A percentile compares a stretch with the other conserved stretches of the same genome.
These are phyloP conservation scores for Leavenworthia alabamica DNA, from an alignment of 345 rosid species.

Conservation along the genomic window DNA sequence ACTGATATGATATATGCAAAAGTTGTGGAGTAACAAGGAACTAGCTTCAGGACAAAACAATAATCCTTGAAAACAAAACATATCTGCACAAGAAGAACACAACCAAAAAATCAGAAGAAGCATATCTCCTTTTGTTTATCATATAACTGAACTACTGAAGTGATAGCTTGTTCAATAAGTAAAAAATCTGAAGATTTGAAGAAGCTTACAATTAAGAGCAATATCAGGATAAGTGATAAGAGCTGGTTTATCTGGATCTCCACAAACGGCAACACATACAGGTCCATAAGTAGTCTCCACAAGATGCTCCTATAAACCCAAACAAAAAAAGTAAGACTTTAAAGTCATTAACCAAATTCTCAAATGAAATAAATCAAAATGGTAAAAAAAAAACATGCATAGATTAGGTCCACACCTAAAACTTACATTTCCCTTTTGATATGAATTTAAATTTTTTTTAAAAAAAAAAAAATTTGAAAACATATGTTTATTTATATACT, in stretches of 20 bases:
- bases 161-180: neutral
- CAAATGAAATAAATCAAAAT: slow-evolving; percentile 9
- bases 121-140: neutral
- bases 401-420: slow-evolving; percentile 19
- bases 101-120: neutral
- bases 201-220: slow-evolving; percentile 67
- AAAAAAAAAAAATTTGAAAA: neutral
- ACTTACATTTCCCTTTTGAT: neutral
- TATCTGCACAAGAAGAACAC: slow-evolving; percentile 43
- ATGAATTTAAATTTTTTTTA: too few species aligned
- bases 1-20: slow-evolving; percentile 91
- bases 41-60: slow-evolving; percentile 85
- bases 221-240: slow-evolving; percentile 91
- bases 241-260: slow-evolving; percentile 95
- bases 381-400: slow-evolving; percentile 17
- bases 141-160: neutral
- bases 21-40: slow-evolving; percentile 87
- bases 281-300: slow-evolving; percentile 58
- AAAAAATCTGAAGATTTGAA: neutral
- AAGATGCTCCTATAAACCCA: slow-evolving; percentile 53
- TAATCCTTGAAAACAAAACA: slow-evolving; percentile 85
- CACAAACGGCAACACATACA: slow-evolving; percentile 74
- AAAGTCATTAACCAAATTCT: slow-evolving; percentile 11
- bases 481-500: neutral
- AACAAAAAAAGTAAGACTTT: neutral